phyloP scores from a whole-genome alignment of 176 grass and related monocot genomes.

The Triticum timopheevii region DNA sequence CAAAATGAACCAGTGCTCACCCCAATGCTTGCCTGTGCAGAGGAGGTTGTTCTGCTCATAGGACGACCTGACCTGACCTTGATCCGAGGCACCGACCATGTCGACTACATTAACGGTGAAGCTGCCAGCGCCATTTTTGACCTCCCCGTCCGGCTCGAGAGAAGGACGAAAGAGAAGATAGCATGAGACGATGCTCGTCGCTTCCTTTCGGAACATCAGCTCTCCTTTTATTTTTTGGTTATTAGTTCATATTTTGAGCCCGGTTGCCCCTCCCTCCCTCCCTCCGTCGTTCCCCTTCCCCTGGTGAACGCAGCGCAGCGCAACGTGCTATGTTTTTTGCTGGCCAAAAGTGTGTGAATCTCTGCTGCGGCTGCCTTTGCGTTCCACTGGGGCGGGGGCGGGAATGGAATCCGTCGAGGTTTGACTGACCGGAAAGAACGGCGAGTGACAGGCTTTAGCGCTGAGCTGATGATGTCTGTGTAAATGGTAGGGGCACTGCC shows the following conservation, averaged over 20 bases:
- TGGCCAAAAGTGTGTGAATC: neutral
- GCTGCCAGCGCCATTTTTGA: constrained; percentile 50
- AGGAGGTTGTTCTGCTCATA: constrained; percentile 78
- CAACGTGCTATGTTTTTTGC: constrained; percentile 2
- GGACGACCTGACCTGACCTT: neutral
- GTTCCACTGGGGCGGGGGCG: neutral
- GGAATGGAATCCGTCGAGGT: neutral
- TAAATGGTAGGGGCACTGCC: neutral
- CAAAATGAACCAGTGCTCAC: neutral
- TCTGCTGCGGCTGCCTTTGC: neutral
- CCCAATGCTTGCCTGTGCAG: constrained; percentile 31
- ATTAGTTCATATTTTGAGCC: neutral
- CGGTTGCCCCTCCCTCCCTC: neutral
- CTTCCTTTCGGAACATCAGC: constrained; percentile 36
- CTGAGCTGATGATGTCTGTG: neutral
- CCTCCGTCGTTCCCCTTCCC: neutral
- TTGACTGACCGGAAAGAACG: neutral
- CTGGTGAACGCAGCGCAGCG: constrained; percentile 20
- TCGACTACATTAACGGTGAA: constrained; percentile 26
- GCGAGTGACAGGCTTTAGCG: neutral
- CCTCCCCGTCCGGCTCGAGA: neutral
- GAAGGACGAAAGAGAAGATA: constrained; percentile 25
- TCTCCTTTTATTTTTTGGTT: neutral
- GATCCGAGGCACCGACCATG: neutral
- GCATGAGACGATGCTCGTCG: neutral